phyloP scores from a whole-genome alignment of 768 basidiomycete species.

The Inosperma sp. region DNA sequence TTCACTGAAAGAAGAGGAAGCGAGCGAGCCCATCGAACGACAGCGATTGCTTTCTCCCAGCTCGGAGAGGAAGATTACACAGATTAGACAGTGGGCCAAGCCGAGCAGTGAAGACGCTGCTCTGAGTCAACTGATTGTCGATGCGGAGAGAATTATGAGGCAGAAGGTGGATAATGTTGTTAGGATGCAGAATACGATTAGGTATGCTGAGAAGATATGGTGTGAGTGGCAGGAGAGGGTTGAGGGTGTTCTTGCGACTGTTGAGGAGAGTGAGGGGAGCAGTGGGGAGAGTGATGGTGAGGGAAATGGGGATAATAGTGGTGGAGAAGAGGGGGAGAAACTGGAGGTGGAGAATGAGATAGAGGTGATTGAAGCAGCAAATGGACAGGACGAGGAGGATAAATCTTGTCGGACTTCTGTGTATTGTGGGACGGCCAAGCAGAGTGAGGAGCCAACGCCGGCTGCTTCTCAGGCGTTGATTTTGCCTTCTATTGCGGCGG shows the following conservation, averaged over 20 bases:
- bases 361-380: slow-evolving; percentile 27
- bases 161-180: slow-evolving; percentile 94
- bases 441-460: slow-evolving; percentile 63
- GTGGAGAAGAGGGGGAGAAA: too few species aligned
- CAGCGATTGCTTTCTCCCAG: slow-evolving; percentile 85
- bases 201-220: slow-evolving; percentile 95
- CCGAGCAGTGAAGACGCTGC: slow-evolving; percentile 85
- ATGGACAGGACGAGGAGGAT: slow-evolving; percentile 39
- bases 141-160: slow-evolving; percentile 84
- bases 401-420: slow-evolving; percentile 62
- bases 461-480: slow-evolving; percentile 43
- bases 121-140: slow-evolving; percentile 74
- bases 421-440: slow-evolving; percentile 47
- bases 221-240: slow-evolving; percentile 95
- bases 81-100: slow-evolving; percentile 81
- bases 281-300: slow-evolving; percentile 44
- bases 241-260: slow-evolving; percentile 55
- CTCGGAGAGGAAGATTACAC: slow-evolving; percentile 82
- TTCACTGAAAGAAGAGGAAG: slow-evolving; percentile 85
- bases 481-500: slow-evolving; percentile 38
- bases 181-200: slow-evolving; percentile 94
- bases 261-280: slow-evolving; percentile 41
- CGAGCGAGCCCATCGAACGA: slow-evolving; percentile 86
- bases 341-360: too few species aligned
- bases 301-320: too few species aligned